A percentile compares a stretch with the other conserved stretches of the same genome.
phyloP scores from a whole-genome alignment of 257 asterid species.

The Solanum sejunctum region DNA sequence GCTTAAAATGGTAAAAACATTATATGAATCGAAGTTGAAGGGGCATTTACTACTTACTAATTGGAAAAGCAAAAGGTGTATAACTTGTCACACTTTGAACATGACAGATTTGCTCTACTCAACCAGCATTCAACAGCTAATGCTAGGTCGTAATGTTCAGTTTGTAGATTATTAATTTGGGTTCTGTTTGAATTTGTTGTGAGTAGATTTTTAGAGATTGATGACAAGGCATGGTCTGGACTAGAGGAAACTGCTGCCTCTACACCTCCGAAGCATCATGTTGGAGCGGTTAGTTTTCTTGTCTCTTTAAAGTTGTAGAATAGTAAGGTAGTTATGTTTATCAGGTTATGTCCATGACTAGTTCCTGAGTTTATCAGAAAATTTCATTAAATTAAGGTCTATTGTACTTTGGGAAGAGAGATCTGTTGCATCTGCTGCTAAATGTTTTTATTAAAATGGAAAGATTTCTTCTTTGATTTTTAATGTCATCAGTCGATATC shows the following conservation, averaged over 20 bases:
- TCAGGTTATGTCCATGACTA: neutral
- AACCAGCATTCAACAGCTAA: neutral
- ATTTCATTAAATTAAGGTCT: neutral
- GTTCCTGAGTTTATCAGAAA: neutral
- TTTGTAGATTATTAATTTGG: neutral
- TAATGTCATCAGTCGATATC: neutral
- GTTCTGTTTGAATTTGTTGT: neutral
- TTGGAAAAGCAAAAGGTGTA: neutral
- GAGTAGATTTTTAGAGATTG: conserved; percentile 59
- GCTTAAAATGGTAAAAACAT: neutral
- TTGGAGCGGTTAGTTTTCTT: conserved; percentile 66
- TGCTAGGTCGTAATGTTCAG: neutral
- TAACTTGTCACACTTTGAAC: neutral
- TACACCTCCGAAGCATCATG: conserved; percentile 52
- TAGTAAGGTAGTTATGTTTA: neutral
- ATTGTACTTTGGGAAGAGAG: neutral
- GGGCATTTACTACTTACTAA: neutral
- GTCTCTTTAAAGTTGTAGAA: neutral
- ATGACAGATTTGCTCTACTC: neutral
- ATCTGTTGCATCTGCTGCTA: neutral
- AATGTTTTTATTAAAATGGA: neutral
- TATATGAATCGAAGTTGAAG: neutral
- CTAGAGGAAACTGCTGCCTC: conserved; percentile 65
- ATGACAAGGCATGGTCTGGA: conserved; percentile 65
- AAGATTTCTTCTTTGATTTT: neutral